Conservation (phyloP, 768 basidiomycete genomes). For the Lactifluus subvellereus region DNA sequence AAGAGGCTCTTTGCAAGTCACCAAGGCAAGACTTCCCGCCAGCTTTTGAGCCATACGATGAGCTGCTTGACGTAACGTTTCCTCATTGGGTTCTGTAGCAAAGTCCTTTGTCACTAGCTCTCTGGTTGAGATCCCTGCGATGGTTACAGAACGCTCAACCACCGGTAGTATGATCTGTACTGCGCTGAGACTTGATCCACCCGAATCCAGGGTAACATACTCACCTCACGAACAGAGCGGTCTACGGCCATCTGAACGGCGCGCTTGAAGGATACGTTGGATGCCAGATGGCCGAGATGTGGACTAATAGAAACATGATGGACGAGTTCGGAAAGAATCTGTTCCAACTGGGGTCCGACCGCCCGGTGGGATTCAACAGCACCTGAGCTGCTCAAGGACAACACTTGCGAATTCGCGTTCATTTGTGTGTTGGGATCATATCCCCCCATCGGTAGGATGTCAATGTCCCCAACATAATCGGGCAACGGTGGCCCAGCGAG, state of each 20-base stretch:
- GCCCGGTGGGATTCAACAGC: slow-evolving; percentile 61
- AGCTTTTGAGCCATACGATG: slow-evolving; percentile 97
- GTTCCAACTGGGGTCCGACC: slow-evolving; percentile 74
- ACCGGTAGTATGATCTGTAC: slow-evolving; percentile 89
- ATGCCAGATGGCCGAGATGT: slow-evolving; percentile 66
- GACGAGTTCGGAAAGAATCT: slow-evolving; percentile 64
- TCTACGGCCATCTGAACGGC: slow-evolving; percentile 89
- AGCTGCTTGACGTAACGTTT: slow-evolving; percentile 84
- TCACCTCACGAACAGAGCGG: slow-evolving; percentile 88
- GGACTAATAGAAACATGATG: slow-evolving; percentile 71
- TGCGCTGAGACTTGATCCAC: slow-evolving; percentile 9
- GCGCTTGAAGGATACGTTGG: slow-evolving; percentile 81
- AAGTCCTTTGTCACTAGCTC: slow-evolving; percentile 96
- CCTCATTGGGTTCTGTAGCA: slow-evolving; percentile 85
- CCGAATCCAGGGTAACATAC: slow-evolving; percentile 16
- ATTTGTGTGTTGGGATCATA: slow-evolving; percentile 50
- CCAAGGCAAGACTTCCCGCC: slow-evolving; percentile 91
- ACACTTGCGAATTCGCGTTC: slow-evolving; percentile 52
- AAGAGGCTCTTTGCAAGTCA: slow-evolving; percentile 97
- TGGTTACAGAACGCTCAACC: slow-evolving; percentile 96
- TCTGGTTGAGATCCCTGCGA: slow-evolving; percentile 94
- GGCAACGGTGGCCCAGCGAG: slow-evolving; percentile 58
- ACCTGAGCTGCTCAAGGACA: slow-evolving; percentile 54
- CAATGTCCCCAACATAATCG: slow-evolving; percentile 76
- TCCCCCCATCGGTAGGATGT: slow-evolving; percentile 67